Evolutionary conservation across 169 alveolate genomes (phyloP).

Genomic region (Plasmodium vinckei): DNA sequence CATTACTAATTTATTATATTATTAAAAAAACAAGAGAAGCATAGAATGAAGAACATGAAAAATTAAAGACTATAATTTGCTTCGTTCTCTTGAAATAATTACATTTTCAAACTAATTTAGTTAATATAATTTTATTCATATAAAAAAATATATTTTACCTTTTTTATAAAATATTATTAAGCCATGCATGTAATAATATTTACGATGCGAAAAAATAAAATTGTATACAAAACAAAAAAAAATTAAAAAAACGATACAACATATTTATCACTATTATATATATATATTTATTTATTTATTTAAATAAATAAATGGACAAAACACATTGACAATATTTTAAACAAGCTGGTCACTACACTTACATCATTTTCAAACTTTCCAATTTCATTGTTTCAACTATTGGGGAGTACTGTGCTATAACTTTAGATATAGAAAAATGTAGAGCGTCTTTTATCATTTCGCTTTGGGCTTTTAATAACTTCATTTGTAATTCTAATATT

Average conservation of each 20-base stretch:
- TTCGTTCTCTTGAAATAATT: too few relatives aligned
- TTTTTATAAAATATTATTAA: too few relatives aligned
- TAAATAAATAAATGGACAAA: slow-evolving; percentile 10
- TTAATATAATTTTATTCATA: too few relatives aligned
- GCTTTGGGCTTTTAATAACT: slow-evolving; percentile 84
- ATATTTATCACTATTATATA: background rate
- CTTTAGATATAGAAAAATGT: slow-evolving; percentile 77
- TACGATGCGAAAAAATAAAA: background rate
- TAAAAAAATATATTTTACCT: too few relatives aligned
- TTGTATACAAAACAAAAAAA: background rate
- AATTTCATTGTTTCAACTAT: slow-evolving; percentile 56
- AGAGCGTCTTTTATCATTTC: slow-evolving; percentile 86
- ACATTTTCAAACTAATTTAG: too few relatives aligned
- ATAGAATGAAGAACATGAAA: too few relatives aligned
- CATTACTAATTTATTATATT: too few relatives aligned
- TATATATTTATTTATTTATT: background rate
- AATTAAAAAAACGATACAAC: background rate
- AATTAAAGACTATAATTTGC: too few relatives aligned
- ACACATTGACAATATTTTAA: background rate
- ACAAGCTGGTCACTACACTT: background rate
- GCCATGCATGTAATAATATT: too few relatives aligned
- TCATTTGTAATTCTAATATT: slow-evolving; percentile 81
- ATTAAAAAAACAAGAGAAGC: too few relatives aligned
- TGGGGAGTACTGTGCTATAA: slow-evolving; percentile 82
- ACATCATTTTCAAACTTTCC: slow-evolving; percentile 33